These are phyloP conservation scores for Dendrocalamus latiflorus DNA, from an alignment of 202 grass and related monocot genomes.

Conservation along the genomic window DNA sequence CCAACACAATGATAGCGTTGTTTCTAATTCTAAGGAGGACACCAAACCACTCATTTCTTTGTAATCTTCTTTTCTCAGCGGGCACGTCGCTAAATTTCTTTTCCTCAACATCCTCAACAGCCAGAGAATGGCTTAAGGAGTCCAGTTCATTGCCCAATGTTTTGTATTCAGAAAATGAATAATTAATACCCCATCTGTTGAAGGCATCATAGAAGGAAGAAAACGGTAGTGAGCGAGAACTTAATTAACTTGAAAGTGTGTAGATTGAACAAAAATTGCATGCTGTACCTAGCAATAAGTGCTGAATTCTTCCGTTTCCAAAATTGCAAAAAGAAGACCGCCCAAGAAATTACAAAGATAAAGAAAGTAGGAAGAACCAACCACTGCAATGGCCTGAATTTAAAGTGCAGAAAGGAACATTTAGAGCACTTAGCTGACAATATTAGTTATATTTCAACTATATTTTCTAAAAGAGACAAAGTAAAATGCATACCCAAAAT, in stretches of 20 bases:
- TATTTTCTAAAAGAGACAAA: neutral
- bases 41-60: slow-evolving; percentile 88
- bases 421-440: slow-evolving; percentile 14
- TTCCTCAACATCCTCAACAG: slow-evolving; percentile 40
- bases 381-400: slow-evolving; percentile 74
- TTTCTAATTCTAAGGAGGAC: slow-evolving; percentile 90
- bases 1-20: slow-evolving; percentile 77
- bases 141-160: slow-evolving; percentile 45
- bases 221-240: neutral
- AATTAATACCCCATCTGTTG: slow-evolving; percentile 91
- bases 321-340: slow-evolving; percentile 94
- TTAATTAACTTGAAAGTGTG: slow-evolving; percentile 15
- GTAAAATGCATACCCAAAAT: slow-evolving; percentile 70
- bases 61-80: slow-evolving; percentile 71
- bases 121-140: slow-evolving; percentile 24
- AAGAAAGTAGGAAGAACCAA: slow-evolving; percentile 93
- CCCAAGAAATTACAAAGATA: slow-evolving; percentile 91
- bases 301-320: slow-evolving; percentile 98
- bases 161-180: slow-evolving; percentile 87
- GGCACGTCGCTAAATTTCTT: slow-evolving; percentile 47
- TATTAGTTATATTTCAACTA: neutral
- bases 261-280: neutral
- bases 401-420: slow-evolving; percentile 9
- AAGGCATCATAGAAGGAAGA: slow-evolving; percentile 10
- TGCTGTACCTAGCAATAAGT: slow-evolving; percentile 67